Evolutionary conservation across 2,329 filamentous ascomycete species (phyloP), one percentile per base, ranked within the genome.

Genomic region (Thielaviopsis euricoi): DNA sequence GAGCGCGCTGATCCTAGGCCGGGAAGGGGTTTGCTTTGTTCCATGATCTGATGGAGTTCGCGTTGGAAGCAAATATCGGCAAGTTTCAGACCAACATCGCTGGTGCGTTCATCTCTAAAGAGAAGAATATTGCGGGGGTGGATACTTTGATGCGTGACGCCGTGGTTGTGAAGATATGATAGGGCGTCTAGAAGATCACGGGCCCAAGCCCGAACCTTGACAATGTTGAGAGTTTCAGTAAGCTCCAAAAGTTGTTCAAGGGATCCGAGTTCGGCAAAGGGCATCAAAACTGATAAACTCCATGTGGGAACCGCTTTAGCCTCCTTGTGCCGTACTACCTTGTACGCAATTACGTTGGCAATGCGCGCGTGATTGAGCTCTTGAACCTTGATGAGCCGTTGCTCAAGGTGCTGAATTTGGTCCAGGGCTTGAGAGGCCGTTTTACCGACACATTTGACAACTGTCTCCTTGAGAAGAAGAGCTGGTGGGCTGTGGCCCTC

Each of bases 121-220:
- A 96, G 71, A 3, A 96, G 76, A 52, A 96, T 78, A 62, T 95
- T 95, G 19, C 81, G 78, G 13, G 84, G 76, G 66, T 95, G 88
- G 19, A 96, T 82, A 65, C 87, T 82, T 66, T 87, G 86, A 69
- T 97, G 93, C 23, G 88, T 76, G 58, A 96, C 77, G 21, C 89
- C 89, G 66, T 87, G 84, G 62, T 85, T 85, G 70, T 97, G 91
- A 56, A 95, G 81, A 67, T 86, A 95, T 60, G 89, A 86, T 26
- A 98, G 74, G 0, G 85, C 93, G 71, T 96, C 89, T 25, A 98
- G 78, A 19, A 98, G 76, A 65, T 95, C 89, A 60, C 90, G 82
- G n/a, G 89, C 93, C 85, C 89, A 97, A 23, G 87, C 83, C 56
- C 89, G 85, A 51, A 90, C 83, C 67, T 85, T 90, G 62, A 81